Evolutionary conservation across 169 alveolate species (phyloP).

Genomic region (Eimeria brunetti): DNA sequence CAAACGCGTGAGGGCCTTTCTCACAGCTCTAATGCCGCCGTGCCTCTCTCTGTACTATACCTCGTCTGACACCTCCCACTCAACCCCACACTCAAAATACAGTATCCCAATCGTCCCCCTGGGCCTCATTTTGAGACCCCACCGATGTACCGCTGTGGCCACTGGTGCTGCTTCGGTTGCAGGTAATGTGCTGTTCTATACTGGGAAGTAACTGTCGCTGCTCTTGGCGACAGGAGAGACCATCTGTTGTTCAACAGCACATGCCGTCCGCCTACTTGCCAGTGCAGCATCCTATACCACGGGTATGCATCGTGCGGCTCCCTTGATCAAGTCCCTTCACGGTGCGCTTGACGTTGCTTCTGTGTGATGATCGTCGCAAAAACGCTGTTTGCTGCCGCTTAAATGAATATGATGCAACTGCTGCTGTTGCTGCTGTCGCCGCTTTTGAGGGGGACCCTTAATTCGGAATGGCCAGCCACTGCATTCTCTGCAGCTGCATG

Average conservation of each 20-base stretch:
- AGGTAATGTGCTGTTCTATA: neutral
- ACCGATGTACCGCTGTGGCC: conserved; percentile 27
- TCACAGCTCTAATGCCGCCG: conserved; percentile 24
- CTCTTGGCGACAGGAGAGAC: conserved; percentile 18
- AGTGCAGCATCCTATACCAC: neutral
- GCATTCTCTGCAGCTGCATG: conserved; percentile 53
- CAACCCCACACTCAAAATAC: conserved; percentile 5
- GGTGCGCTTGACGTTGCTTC: neutral
- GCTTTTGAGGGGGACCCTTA: conserved; percentile 8
- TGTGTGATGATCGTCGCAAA: neutral
- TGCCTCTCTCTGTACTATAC: conserved; percentile 17
- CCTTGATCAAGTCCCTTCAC: conserved; percentile 32
- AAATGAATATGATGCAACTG: neutral
- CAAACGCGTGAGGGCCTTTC: conserved; percentile 12
- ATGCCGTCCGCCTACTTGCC: neutral
- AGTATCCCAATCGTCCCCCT: conserved; percentile 9
- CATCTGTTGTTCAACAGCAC: conserved; percentile 13
- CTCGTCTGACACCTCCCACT: conserved; percentile 59
- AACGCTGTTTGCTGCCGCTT: conserved; percentile 13
- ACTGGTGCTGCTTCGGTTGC: conserved; percentile 28
- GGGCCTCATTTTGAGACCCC: conserved; percentile 36
- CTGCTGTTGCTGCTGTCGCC: neutral
- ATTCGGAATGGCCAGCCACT: conserved; percentile 52
- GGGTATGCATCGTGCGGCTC: conserved; percentile 11
- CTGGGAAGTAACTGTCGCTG: neutral